phyloP scores from a whole-genome alignment of 768 basidiomycete genomes.

The Rhodotorula taiwanensis region DNA sequence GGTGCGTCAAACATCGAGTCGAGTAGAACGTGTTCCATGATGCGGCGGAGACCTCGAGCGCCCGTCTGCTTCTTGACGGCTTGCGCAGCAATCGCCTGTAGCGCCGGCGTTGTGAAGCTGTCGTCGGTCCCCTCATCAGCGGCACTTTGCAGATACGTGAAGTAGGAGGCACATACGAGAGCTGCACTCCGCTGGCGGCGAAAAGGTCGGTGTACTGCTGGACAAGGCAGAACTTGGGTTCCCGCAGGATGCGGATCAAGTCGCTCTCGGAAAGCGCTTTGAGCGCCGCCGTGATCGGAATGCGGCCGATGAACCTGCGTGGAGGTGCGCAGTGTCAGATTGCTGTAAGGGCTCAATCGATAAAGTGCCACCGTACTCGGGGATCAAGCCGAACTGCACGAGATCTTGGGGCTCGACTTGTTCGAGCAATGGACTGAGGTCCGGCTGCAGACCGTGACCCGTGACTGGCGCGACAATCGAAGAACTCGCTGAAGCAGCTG shows the following conservation, averaged over 20 bases:
- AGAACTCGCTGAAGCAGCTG: constrained; percentile 15
- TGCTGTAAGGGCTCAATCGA: neutral
- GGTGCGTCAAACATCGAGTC: constrained; percentile 71
- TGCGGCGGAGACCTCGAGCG: constrained; percentile 78
- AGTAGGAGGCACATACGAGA: constrained; percentile 34
- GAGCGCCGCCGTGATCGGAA: constrained; percentile 85
- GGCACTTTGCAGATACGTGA: constrained; percentile 56
- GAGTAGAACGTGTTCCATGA: constrained; percentile 75
- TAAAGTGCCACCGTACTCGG: constrained; percentile 51
- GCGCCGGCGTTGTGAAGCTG: constrained; percentile 70
- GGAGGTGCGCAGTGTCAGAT: neutral
- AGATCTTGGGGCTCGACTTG: constrained; percentile 71
- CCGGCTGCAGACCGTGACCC: constrained; percentile 50
- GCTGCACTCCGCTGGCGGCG: constrained; percentile 13
- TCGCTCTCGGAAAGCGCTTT: constrained; percentile 70
- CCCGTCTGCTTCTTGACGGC: constrained; percentile 79
- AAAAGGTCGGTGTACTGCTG: constrained; percentile 61
- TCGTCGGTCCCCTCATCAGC: constrained; percentile 58
- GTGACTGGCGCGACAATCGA: neutral
- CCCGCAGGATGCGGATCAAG: constrained; percentile 80
- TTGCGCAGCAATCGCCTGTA: constrained; percentile 71
- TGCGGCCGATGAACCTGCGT: constrained; percentile 65
- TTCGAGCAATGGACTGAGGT: constrained; percentile 54
- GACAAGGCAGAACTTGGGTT: constrained; percentile 82
- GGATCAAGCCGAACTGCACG: constrained; percentile 85